Base-by-base conservation (phyloP, 805 yeast genomes). In the Danielia reshetovae region DNA sequence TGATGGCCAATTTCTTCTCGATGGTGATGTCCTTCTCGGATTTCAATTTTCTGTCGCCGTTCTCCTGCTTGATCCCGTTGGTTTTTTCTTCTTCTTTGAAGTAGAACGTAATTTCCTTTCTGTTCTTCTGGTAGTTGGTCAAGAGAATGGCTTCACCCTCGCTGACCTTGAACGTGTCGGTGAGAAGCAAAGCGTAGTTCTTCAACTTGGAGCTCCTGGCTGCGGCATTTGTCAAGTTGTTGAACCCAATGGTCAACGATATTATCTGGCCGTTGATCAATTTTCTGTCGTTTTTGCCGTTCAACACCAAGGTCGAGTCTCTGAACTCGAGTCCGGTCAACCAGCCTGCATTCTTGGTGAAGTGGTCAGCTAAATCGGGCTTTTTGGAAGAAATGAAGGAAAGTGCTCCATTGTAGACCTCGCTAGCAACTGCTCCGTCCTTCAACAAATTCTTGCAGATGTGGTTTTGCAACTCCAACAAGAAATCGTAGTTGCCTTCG, bases 261-360 rank as follows among this genome's bases (percentile, higher is more conserved):
- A 87, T 72, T 14, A 86, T 79, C 48, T 86, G 80, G 27, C 89
- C 90, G 39, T 79, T 82, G 39, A 72, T 72, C 32, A 90, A 63
- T 15, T 57, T 62, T 46, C 90, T 70, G 25, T 81, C 84, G 56
- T 78, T 83, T 51, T 85, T 88, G 17, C 75, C 70, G 52, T 83
- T 85, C 35, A 90, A 65, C 12, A 87, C 70, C 44, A 85, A 77
- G 2, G 81, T 65, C 0, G 89, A 72, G 57, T 88, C 96, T 60
- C 95, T 75, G 53, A 85, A 86, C 52, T 87, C 96, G 42, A 90
- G 73, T 39, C 97, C 97, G 37, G 85, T 81, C 38, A 85, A 68
- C 75, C 93, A 85, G 34, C 97, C 97, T 43, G 81, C 74, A 51
- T 85, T 85, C 52, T 84, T 84, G 31, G 88, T 72, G 46, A 88